phyloP scores from a whole-genome alignment of 2,329 filamentous ascomycete genomes.

The Penicillium griseofulvum region DNA sequence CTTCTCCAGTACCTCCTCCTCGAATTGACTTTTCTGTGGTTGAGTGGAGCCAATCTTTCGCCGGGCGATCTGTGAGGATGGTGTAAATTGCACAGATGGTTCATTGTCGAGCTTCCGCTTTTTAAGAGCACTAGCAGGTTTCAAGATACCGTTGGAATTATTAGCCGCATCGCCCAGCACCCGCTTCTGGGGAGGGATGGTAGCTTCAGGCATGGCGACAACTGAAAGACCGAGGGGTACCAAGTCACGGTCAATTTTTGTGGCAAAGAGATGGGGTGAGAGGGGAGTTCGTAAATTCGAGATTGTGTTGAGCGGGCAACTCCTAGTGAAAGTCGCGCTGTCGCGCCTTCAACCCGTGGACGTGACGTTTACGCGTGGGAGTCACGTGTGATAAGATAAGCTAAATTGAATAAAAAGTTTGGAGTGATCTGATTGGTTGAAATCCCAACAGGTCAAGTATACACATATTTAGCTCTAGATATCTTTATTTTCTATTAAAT shows the following conservation, averaged over 20 bases:
- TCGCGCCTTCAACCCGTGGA: slow-evolving; percentile 24
- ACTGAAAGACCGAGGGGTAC: slow-evolving; percentile 14
- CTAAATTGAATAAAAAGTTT: slow-evolving; percentile 5
- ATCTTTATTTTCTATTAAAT: no score
- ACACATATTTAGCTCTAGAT: neutral
- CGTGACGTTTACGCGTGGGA: slow-evolving; percentile 29
- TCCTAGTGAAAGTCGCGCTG: slow-evolving; percentile 19
- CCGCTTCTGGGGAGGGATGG: slow-evolving; percentile 63
- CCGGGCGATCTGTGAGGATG: slow-evolving; percentile 59
- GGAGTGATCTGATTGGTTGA: neutral
- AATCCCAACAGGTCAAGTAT: neutral
- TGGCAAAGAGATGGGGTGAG: neutral
- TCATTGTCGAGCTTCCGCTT: slow-evolving; percentile 73
- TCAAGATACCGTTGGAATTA: slow-evolving; percentile 59
- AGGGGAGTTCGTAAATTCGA: neutral
- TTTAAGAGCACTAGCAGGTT: slow-evolving; percentile 62
- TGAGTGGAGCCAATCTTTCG: slow-evolving; percentile 62
- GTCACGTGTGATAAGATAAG: slow-evolving; percentile 25
- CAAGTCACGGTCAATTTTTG: neutral
- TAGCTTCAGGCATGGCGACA: slow-evolving; percentile 40
- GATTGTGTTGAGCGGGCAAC: slow-evolving; percentile 16
- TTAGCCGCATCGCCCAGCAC: slow-evolving; percentile 67
- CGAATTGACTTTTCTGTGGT: slow-evolving; percentile 83
- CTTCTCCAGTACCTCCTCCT: slow-evolving; percentile 91
- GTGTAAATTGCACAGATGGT: slow-evolving; percentile 55